phyloP scores from a whole-genome alignment of 2,329 filamentous ascomycete species.

The Hysterium pulicare region DNA sequence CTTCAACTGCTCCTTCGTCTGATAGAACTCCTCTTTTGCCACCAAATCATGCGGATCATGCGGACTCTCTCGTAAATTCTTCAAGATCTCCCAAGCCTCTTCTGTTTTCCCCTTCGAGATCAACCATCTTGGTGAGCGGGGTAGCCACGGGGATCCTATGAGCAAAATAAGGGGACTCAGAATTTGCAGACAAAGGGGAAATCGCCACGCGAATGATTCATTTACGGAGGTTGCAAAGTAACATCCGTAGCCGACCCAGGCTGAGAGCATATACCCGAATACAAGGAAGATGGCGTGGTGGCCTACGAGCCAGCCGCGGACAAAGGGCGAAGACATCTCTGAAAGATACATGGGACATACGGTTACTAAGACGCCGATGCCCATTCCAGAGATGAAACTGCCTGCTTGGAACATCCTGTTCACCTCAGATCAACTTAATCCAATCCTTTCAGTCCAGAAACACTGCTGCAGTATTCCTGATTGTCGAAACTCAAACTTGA shows the following conservation, averaged over 20 bases:
- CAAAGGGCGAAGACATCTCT: slow-evolving; percentile 41
- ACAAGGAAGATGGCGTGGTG: slow-evolving; percentile 45
- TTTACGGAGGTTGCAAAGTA: slow-evolving; percentile 40
- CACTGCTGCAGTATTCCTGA: too few relatives aligned
- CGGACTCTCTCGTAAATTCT: slow-evolving; percentile 36
- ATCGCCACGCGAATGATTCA: slow-evolving; percentile 45
- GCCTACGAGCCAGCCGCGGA: slow-evolving; percentile 43
- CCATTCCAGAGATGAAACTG: slow-evolving; percentile 41
- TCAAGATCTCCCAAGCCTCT: slow-evolving; percentile 45
- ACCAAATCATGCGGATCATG: slow-evolving; percentile 41
- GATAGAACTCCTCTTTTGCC: slow-evolving; percentile 47
- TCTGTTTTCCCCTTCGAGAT: slow-evolving; percentile 45
- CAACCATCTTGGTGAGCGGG: slow-evolving; percentile 50
- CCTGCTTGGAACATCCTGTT: slow-evolving; percentile 46
- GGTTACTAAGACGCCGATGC: slow-evolving; percentile 43
- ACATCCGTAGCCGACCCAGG: slow-evolving; percentile 45
- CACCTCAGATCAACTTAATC: too few relatives aligned
- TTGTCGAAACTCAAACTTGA: too few relatives aligned
- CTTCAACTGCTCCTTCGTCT: slow-evolving; percentile 43
- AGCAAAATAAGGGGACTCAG: slow-evolving; percentile 41
- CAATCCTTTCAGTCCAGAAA: too few relatives aligned
- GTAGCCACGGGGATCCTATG: slow-evolving; percentile 41
- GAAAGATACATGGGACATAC: slow-evolving; percentile 47
- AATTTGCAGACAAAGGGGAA: slow-evolving; percentile 43
- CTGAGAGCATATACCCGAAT: slow-evolving; percentile 46